Conservation (phyloP, 1,284 basidiomycete genomes). For the Fomitopsis palustris region DNA sequence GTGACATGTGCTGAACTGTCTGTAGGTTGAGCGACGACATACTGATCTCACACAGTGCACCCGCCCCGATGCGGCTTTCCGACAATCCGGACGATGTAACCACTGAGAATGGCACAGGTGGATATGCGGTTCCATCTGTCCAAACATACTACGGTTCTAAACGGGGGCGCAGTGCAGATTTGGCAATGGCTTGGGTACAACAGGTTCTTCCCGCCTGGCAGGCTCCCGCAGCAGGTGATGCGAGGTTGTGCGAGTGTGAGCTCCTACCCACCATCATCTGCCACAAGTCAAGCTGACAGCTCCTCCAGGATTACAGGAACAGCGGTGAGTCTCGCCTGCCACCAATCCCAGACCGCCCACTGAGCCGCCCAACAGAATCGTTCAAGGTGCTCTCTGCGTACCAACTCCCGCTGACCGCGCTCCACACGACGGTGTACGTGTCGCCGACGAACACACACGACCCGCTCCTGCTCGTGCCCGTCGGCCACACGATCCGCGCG, state of each 20-base stretch:
- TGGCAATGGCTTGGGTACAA: conserved; percentile 67
- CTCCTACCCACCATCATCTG: conserved; percentile 13
- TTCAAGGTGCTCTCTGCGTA: conserved; percentile 57
- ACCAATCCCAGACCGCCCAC: neutral
- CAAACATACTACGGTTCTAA: neutral
- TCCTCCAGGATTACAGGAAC: conserved; percentile 62
- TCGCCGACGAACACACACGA: conserved; percentile 37
- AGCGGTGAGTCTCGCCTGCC: conserved; percentile 42
- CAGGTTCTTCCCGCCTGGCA: conserved; percentile 56
- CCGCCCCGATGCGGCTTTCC: conserved; percentile 42
- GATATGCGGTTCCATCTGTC: neutral
- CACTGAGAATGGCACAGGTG: conserved; percentile 30
- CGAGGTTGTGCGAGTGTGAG: conserved; percentile 60
- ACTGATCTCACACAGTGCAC: conserved; percentile 57
- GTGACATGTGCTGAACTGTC: neutral
- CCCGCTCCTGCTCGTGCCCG: conserved; percentile 48
- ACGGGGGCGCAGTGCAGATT: conserved; percentile 36
- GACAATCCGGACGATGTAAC: conserved; percentile 28
- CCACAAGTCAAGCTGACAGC: too few species aligned
- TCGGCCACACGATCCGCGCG: conserved; percentile 39
- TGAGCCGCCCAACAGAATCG: conserved; percentile 38
- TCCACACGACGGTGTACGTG: conserved; percentile 42
- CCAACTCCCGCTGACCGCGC: conserved; percentile 37
- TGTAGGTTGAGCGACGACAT: conserved; percentile 58
- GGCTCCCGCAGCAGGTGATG: conserved; percentile 36